Base-by-base conservation (phyloP, 176 grass and related monocot species). In the Bonia amplexicaulis region DNA sequence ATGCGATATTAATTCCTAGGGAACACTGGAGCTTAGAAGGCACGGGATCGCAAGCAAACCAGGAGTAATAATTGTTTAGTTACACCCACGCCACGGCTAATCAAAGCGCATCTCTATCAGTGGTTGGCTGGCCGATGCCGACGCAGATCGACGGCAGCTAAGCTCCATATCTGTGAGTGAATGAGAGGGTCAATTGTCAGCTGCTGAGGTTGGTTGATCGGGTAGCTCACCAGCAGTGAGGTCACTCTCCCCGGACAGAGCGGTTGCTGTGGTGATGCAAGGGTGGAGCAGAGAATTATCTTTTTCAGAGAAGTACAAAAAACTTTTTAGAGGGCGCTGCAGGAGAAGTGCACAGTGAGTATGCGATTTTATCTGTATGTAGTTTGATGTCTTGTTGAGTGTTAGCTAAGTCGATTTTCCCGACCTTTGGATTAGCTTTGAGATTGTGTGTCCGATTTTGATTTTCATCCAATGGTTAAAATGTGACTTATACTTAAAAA, bases 1-100 rank as follows among this genome's bases (percentile, higher is more conserved):
- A 16, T 6, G 13, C 7, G 12, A 8, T 10, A 10, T 63, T 23
- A 33, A 47, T 68, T 82, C 58, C 70, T 37, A 42, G 71, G 44
- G 12, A 26, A 27, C 9, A 13, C 14, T 22, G 9, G 63, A 82
- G 20, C 45, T 87, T 88, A 71, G 19, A 88, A 83, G 73, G 31
- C 79, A 88, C 80, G 73, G 29, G 51, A 62, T 39, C 27, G 41
- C 27, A 45, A 19, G 48, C 35, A 46, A 46, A 35, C 23, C 9
- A 44, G 29, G 71, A 40, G 48, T 37, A 17, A 7, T 35, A 51
- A 16, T 12, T 10, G 41, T 62, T 67, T 37, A 61, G 55, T 57
- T 74, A 67, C 75, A 64, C 35, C 9, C 59, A 89, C 74, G 47
- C 67, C 80, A 88, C 55, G 80, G 74, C 67, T 55, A 84, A 58